These are phyloP conservation scores for Saccharum officinarum DNA, from an alignment of 176 grass and related monocot species.

Conservation along the genomic window DNA sequence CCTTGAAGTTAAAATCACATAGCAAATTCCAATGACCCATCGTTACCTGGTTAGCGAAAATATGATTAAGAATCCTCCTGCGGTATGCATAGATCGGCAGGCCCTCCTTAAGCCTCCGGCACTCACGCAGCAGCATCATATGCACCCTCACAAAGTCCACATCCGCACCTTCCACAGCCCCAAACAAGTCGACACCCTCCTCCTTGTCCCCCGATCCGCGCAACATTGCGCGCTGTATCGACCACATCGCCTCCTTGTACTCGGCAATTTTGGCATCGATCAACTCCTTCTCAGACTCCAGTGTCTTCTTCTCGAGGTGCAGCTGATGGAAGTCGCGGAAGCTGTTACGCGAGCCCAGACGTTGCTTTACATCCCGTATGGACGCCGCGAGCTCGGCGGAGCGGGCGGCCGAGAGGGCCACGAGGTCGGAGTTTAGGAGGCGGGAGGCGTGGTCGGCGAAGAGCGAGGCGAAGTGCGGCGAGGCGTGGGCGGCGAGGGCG, in stretches of 20 bases:
- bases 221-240: slow-evolving; percentile 37
- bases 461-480: slow-evolving; percentile 42
- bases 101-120: slow-evolving; percentile 79
- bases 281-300: slow-evolving; percentile 52
- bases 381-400: slow-evolving; percentile 25
- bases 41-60: slow-evolving; percentile 66
- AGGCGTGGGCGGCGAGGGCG: slow-evolving; percentile 30
- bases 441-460: slow-evolving; percentile 54
- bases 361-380: slow-evolving; percentile 30
- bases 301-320: slow-evolving; percentile 29
- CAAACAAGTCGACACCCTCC: slow-evolving; percentile 42
- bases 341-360: slow-evolving; percentile 19
- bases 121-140: slow-evolving; percentile 61
- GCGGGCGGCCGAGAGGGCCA: slow-evolving; percentile 31
- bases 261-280: slow-evolving; percentile 52
- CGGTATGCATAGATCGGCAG: slow-evolving; percentile 72
- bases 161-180: slow-evolving; percentile 20
- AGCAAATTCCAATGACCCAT: slow-evolving; percentile 5
- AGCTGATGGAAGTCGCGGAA: slow-evolving; percentile 35
- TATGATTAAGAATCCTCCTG: slow-evolving; percentile 58
- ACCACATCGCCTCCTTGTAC: slow-evolving; percentile 56
- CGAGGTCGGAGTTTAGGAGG: slow-evolving; percentile 44
- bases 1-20: slow-evolving; percentile 4
- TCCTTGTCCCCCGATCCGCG: slow-evolving; percentile 11
- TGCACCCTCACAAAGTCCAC: slow-evolving; percentile 63